phyloP scores from a whole-genome alignment of 352 stramenopile species.

The Phytophthora sp. region DNA sequence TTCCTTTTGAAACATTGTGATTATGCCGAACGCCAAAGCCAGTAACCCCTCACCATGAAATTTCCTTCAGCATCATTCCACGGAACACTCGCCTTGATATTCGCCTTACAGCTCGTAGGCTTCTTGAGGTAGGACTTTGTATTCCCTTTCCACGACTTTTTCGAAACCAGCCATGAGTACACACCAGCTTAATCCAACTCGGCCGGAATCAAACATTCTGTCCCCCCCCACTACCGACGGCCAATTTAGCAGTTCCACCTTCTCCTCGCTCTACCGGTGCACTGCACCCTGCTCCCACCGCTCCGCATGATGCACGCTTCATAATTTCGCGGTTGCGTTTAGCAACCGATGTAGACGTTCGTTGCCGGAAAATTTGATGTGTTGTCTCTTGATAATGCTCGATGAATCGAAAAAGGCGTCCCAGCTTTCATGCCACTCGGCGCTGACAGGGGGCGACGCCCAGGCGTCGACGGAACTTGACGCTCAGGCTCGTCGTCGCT shows the following conservation, averaged over 20 bases:
- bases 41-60: conserved; percentile 2
- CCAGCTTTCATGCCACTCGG: conserved; percentile 6
- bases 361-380: conserved; percentile 3
- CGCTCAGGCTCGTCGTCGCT: too few relatives aligned
- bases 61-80: conserved; percentile 1
- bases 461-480: neutral
- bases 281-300: too few relatives aligned
- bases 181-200: conserved; percentile 3
- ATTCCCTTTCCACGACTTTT: neutral
- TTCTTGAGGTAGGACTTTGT: neutral
- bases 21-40: conserved; percentile 1
- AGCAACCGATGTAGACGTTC: neutral
- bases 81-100: conserved; percentile 1
- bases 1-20: conserved; percentile 1
- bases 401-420: neutral
- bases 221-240: too few relatives aligned
- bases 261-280: too few relatives aligned
- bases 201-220: neutral
- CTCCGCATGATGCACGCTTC: too few relatives aligned
- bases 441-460: neutral
- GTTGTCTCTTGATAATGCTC: neutral
- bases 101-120: conserved; percentile 5
- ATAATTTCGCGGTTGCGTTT: conserved; percentile 8
- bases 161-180: neutral
- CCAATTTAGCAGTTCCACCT: too few relatives aligned